Evolutionary conservation across 192 early-diverging fungal species (phyloP).

Genomic region (Entomortierella parvispora): DNA sequence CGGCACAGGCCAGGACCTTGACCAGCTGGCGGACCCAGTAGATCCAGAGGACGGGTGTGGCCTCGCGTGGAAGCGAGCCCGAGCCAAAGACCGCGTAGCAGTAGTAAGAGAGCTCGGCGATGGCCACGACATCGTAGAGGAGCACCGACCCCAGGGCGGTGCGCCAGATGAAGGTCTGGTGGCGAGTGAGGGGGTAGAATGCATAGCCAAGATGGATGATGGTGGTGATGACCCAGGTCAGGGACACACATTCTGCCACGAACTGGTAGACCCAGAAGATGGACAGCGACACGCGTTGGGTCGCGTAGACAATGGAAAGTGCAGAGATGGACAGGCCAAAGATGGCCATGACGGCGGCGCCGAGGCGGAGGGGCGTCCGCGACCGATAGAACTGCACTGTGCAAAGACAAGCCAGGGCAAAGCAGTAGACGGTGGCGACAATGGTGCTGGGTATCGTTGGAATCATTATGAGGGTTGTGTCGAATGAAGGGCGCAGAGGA

Average conservation of each 20-base stretch:
- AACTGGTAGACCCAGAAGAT: constrained; percentile 44
- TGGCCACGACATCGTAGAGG: constrained; percentile 40
- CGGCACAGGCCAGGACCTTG: constrained; percentile 32
- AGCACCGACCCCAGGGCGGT: constrained; percentile 41
- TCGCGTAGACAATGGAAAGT: constrained; percentile 30
- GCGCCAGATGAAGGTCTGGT: constrained; percentile 47
- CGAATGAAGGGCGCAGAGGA: not conserved
- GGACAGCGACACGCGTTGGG: constrained; percentile 15
- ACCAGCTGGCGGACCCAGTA: constrained; percentile 44
- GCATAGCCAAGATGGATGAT: constrained; percentile 51
- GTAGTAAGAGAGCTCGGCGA: constrained; percentile 39
- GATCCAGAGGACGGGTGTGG: constrained; percentile 25
- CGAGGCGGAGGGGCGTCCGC: constrained; percentile 35
- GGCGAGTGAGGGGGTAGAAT: constrained; percentile 47
- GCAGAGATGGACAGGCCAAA: constrained; percentile 42
- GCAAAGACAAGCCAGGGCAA: not conserved
- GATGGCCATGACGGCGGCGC: constrained; percentile 38
- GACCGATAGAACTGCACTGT: constrained; percentile 39
- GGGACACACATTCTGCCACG: constrained; percentile 30
- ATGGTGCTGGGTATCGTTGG: constrained; percentile 18
- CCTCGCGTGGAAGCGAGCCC: not conserved
- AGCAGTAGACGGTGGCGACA: constrained; percentile 21
- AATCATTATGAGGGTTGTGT: constrained; percentile 1
- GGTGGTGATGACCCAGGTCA: constrained; percentile 46
- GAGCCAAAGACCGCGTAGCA: constrained; percentile 38